These are phyloP conservation scores for Globisporangium megalacanthum DNA, from an alignment of 352 stramenopile species.

Conservation along the genomic window DNA sequence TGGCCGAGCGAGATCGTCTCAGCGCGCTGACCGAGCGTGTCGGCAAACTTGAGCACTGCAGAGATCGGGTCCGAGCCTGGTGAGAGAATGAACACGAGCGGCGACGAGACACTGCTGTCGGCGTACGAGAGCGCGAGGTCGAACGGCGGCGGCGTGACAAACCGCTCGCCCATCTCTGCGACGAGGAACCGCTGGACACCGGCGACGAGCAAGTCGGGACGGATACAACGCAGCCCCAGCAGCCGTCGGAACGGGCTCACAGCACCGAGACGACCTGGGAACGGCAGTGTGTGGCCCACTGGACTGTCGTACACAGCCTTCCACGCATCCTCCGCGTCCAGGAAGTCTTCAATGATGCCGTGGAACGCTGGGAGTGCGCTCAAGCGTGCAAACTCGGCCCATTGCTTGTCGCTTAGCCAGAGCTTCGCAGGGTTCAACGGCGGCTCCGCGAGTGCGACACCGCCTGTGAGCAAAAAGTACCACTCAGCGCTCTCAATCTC, in stretches of 20 bases:
- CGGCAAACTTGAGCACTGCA: constrained; percentile 86
- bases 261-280: constrained; percentile 54
- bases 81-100: constrained; percentile 91
- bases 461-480: constrained; percentile 93
- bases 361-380: constrained; percentile 69
- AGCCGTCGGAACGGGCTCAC: constrained; percentile 74
- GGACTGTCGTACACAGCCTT: constrained; percentile 87
- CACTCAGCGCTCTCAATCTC: constrained; percentile 85
- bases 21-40: constrained; percentile 64
- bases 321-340: constrained; percentile 71
- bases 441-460: constrained; percentile 85
- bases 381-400: constrained; percentile 92
- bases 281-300: constrained; percentile 72
- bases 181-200: constrained; percentile 90
- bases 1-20: constrained; percentile 91
- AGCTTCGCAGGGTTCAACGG: constrained; percentile 85
- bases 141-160: constrained; percentile 89
- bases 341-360: constrained; percentile 79
- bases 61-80: constrained; percentile 90
- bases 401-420: constrained; percentile 92
- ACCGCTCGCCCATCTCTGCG: constrained; percentile 86
- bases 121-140: constrained; percentile 85
- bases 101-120: constrained; percentile 81
- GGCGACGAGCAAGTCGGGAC: constrained; percentile 82
- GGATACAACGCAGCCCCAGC: constrained; percentile 74